Base-by-base conservation (phyloP, 108 stramenopile species). In the Schizochytrium sp. region DNA sequence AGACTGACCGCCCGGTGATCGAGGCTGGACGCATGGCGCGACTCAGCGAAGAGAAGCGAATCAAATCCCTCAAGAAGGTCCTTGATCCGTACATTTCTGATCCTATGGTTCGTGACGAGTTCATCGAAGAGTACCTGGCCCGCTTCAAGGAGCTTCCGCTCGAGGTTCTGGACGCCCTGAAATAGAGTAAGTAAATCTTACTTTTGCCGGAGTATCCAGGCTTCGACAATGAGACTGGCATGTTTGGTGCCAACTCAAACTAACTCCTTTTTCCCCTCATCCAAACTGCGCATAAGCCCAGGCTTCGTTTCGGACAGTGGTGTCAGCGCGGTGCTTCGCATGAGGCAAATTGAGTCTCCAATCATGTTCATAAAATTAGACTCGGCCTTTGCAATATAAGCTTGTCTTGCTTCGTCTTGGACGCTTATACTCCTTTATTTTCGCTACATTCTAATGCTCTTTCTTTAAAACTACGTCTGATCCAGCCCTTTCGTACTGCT, bases 61-160 rank as follows among this genome's bases (percentile, higher is more conserved):
- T 17, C 47, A 83, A 83, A 53, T n/a, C 47, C 17, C 28, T 83
- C 50, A 46, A 49, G 15, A 83, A 83, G 76, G 28, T 42, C 28
- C 76, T 83, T 53, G 45, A 55, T 8, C 64, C 64, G 76, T 53
- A 83, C 47, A 83, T 83, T 3, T 1, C 47, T 47, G 76, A 83
- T 38, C 12, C 10, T 13, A 28, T 19, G 5, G 76, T 55, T 13
- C 47, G 12, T 2, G 76, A 83, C 0, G 12, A 10, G 0, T 83
- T 83, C 47, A 55, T 83, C 15, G 76, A 83, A n/a, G 50, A 83
- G 76, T 83, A 55, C 76, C 10, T 83, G 5, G 53, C 12, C 10
- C 76, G 76, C 10, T 83, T 83, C 13, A 49, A 28, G 5, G 53
- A 83, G 5, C 76, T 83, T 38, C 76, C 76, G 13, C 28, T 17